A percentile compares a stretch with the other conserved stretches of the same genome.
phyloP scores from a whole-genome alignment of 805 yeast genomes.

The Barnettozyma vustinii region DNA sequence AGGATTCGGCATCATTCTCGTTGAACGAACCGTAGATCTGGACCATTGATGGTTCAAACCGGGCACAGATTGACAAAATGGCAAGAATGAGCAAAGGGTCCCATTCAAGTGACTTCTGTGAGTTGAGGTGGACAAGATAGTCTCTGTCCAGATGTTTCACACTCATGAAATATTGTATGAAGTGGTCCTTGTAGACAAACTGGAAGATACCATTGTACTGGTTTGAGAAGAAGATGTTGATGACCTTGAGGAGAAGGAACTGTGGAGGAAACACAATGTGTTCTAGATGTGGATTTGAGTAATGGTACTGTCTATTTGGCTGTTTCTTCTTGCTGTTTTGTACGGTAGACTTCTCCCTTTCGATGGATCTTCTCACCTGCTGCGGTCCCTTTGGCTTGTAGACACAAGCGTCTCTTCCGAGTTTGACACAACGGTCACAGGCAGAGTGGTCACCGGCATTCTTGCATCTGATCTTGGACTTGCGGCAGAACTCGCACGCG shows the following conservation, averaged over 20 bases:
- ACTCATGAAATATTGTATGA: slow-evolving; percentile 3
- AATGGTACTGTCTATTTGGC: neutral
- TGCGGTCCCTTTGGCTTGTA: slow-evolving; percentile 14
- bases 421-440: slow-evolving; percentile 10
- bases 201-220: slow-evolving; percentile 16
- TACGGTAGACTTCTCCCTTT: neutral
- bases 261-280: slow-evolving; percentile 10
- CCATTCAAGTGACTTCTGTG: slow-evolving; percentile 5
- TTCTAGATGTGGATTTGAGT: slow-evolving; percentile 2
- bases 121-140: slow-evolving; percentile 7
- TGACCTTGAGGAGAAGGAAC: slow-evolving; percentile 9
- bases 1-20: slow-evolving; percentile 26
- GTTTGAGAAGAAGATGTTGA: slow-evolving; percentile 13
- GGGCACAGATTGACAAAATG: slow-evolving; percentile 31
- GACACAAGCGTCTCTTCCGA: slow-evolving; percentile 9
- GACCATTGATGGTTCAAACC: slow-evolving; percentile 30
- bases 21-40: slow-evolving; percentile 30
- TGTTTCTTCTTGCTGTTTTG: neutral
- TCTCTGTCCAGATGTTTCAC: slow-evolving; percentile 3
- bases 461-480: slow-evolving; percentile 11
- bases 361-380: slow-evolving; percentile 2
- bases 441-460: slow-evolving; percentile 8
- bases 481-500: slow-evolving; percentile 13
- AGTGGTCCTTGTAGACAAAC: slow-evolving; percentile 8
- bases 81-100: slow-evolving; percentile 31